Conservation (phyloP, 148 eudicot species). For the Arctostaphylos glauca region DNA sequence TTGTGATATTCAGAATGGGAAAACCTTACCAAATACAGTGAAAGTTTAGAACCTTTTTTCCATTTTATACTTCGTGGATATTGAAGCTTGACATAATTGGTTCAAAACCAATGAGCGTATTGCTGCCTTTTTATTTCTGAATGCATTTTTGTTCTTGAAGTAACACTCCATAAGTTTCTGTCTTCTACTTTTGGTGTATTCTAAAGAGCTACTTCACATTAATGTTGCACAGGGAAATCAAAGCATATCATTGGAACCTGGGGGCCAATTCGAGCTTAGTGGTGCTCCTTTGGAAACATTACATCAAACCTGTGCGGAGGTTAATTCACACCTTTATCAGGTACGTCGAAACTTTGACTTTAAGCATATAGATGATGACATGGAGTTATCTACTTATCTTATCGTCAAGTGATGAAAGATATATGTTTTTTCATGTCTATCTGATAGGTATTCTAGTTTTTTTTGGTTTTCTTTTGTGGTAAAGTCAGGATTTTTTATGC, state of each 20-base stretch:
- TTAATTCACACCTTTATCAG: conserved; percentile 98
- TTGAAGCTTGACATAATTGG: conserved; percentile 1
- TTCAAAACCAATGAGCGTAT: not conserved
- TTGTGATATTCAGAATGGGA: not conserved
- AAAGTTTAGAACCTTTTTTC: not conserved
- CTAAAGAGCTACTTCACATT: not conserved
- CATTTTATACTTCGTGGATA: not conserved
- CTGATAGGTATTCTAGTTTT: not conserved
- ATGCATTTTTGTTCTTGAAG: not conserved
- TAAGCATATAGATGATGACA: not conserved
- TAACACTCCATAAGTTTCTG: not conserved
- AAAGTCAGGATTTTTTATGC: not conserved
- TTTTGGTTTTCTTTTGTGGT: not conserved
- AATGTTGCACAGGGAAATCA: conserved; percentile 63
- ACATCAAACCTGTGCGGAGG: conserved; percentile 99
- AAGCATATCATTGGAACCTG: conserved; percentile 95
- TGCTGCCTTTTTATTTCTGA: not conserved
- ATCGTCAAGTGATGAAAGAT: not conserved
- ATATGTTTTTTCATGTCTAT: not conserved
- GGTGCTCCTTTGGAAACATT: conserved; percentile 98
- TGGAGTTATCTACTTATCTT: not conserved
- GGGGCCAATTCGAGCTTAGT: conserved; percentile 99
- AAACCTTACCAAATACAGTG: not conserved
- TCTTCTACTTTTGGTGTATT: not conserved
- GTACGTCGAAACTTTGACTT: conserved; percentile 32